phyloP scores from a whole-genome alignment of 2,329 filamentous ascomycete species.

The Mollisiaceae sp. region DNA sequence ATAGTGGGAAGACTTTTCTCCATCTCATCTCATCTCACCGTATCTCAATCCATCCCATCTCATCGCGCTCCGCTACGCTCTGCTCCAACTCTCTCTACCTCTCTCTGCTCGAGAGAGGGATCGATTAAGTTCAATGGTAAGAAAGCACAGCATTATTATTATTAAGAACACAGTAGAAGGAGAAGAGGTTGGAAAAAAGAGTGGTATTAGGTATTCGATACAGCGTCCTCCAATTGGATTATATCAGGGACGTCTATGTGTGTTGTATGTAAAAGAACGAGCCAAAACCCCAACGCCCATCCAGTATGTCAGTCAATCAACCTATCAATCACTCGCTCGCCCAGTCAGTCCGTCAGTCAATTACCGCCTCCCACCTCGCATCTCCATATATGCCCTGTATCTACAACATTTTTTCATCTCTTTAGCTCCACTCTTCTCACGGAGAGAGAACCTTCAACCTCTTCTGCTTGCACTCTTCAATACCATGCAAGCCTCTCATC shows the following conservation, averaged over 20 bases:
- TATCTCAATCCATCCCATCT: too few species aligned
- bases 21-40: too few species aligned
- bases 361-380: not conserved
- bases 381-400: not conserved
- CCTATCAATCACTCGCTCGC: too few species aligned
- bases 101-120: too few species aligned
- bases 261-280: not conserved
- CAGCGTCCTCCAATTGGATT: not conserved
- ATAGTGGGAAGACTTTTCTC: too few species aligned
- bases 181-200: not conserved
- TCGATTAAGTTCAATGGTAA: too few species aligned
- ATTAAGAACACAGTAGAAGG: too few species aligned
- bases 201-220: slow-evolving; percentile 3
- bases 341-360: not conserved
- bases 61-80: too few species aligned
- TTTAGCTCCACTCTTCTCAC: not conserved
- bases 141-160: too few species aligned
- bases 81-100: too few species aligned
- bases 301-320: not conserved
- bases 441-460: not conserved
- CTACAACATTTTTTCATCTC: not conserved
- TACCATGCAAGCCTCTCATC: slow-evolving; percentile 4
- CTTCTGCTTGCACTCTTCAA: not conserved
- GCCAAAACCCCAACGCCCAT: slow-evolving; percentile 3
- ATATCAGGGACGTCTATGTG: not conserved